A percentile compares a stretch with the other conserved stretches of the same genome.
phyloP scores from a whole-genome alignment of 1,284 basidiomycete genomes.

The Xerocomus amazonicus region DNA sequence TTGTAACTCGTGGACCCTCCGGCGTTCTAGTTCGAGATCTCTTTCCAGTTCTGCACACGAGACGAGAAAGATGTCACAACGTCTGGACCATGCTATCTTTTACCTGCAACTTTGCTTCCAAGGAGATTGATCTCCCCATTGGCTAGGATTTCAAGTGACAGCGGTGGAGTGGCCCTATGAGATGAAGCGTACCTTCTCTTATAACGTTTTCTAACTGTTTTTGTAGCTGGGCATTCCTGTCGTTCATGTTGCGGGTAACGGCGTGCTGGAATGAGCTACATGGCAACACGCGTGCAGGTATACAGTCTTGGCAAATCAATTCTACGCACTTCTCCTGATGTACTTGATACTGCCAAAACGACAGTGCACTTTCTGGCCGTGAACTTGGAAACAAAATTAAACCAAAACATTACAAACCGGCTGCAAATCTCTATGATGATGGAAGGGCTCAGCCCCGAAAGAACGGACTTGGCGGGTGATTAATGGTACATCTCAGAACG shows the following conservation, averaged over 20 bases:
- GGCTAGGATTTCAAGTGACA: constrained; percentile 40
- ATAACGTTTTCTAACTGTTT: constrained; percentile 79
- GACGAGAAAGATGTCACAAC: constrained; percentile 1
- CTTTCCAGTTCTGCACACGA: constrained; percentile 59
- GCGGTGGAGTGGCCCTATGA: neutral
- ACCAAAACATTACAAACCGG: constrained; percentile 43
- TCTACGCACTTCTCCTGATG: constrained; percentile 71
- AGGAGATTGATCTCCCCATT: constrained; percentile 73
- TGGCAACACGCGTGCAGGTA: constrained; percentile 6
- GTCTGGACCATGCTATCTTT: constrained; percentile 5
- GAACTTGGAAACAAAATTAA: constrained; percentile 1
- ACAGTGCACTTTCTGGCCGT: constrained; percentile 55
- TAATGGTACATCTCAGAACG: constrained; percentile 11
- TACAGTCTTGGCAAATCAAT: neutral
- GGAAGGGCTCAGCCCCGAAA: constrained; percentile 72
- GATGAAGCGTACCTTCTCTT: constrained; percentile 56
- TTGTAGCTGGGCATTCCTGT: constrained; percentile 74
- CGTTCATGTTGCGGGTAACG: constrained; percentile 70
- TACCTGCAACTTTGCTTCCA: constrained; percentile 62
- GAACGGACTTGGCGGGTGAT: constrained; percentile 58
- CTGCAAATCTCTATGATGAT: constrained; percentile 76
- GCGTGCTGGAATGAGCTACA: constrained; percentile 76
- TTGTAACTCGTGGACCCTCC: constrained; percentile 68
- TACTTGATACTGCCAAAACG: constrained; percentile 85
- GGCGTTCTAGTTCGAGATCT: constrained; percentile 73